Evolutionary conservation across 306 rosid genomes (phyloP), one percentile per base, ranked within the genome.

Genomic region (Cucumis cinereus): DNA sequence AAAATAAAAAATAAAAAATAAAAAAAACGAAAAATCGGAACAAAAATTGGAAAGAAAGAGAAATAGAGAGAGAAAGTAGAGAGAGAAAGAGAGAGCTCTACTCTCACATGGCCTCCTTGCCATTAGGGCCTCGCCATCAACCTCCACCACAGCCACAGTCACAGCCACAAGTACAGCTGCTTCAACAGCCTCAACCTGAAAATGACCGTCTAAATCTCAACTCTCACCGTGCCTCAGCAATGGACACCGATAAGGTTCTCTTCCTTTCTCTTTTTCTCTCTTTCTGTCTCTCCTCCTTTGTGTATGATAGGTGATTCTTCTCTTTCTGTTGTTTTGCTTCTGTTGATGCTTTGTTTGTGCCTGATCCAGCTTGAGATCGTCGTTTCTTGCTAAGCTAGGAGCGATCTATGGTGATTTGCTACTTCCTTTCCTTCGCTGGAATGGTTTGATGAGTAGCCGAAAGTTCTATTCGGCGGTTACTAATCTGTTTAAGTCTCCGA

Each of bases 91-190:
- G 79, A 30, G 43, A 62, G 62, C 74, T 77, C 43, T 63, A 49
- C 70, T 75, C 80, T 88, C 83, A 84, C 88, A 93, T 91, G 96
- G 93, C 92, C 76, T 81, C 97, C 85, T 64, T 91, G 84, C 92
- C 88, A 83, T 79, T 90, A 87, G 96, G 96, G 92, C 95, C 90
- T 78, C 84, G 86, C 81, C 90, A 82, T 78, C 91, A 76, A 56
- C 87, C 81, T 78, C 90, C 87, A 66, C 87, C 82, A 64, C 87
- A 83, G 58, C 75, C 62, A 26, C 88, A 74, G 79, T 69, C 74
- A 23, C 74, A 66, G 52, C 75, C 81, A 70, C 89, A 66, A 56
- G 79, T 81, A 1, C 85, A 77, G 79, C 79, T 63, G 30, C 61
- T 43, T 33, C 71, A 60, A 17, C 71, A 43, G 61, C 30, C 71